Conservation (phyloP, 1,284 basidiomycete genomes). For the Ustilago nuda region DNA sequence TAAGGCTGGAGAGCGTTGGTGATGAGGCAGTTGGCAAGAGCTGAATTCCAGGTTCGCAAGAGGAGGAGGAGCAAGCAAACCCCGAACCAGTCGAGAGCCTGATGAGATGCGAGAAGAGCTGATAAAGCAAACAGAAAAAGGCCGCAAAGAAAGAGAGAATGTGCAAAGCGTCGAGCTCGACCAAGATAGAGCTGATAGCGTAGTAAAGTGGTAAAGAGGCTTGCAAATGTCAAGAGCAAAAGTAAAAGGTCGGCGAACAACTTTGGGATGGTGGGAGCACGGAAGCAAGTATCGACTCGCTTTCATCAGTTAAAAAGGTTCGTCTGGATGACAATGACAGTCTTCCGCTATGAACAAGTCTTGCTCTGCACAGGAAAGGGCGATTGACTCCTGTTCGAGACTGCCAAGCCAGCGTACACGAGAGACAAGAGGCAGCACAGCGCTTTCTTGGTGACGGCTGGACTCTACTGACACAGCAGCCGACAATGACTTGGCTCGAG, state of each 20-base stretch:
- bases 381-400: too few relatives aligned
- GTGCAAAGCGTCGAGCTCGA: conserved; percentile 20
- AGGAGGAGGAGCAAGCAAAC: conserved; percentile 6
- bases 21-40: conserved; percentile 13
- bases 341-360: not conserved
- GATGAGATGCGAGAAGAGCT: not conserved
- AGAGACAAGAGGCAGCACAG: not conserved
- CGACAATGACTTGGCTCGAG: not conserved
- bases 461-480: not conserved
- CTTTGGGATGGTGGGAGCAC: conserved; percentile 41
- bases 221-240: conserved; percentile 36
- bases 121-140: not conserved
- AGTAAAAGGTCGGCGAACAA: conserved; percentile 37
- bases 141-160: conserved; percentile 22
- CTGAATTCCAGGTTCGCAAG: conserved; percentile 4
- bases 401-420: not conserved
- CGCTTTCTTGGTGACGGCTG: not conserved
- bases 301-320: conserved; percentile 3
- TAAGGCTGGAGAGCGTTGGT: not conserved
- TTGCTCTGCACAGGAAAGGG: not conserved
- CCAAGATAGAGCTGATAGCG: conserved; percentile 11
- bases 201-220: conserved; percentile 31
- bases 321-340: not conserved
- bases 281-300: conserved; percentile 13
- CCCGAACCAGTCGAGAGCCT: conserved; percentile 41